Evolutionary conservation across 106 monocot genomes (phyloP).

Genomic region (Dactylorhiza incarnata): DNA sequence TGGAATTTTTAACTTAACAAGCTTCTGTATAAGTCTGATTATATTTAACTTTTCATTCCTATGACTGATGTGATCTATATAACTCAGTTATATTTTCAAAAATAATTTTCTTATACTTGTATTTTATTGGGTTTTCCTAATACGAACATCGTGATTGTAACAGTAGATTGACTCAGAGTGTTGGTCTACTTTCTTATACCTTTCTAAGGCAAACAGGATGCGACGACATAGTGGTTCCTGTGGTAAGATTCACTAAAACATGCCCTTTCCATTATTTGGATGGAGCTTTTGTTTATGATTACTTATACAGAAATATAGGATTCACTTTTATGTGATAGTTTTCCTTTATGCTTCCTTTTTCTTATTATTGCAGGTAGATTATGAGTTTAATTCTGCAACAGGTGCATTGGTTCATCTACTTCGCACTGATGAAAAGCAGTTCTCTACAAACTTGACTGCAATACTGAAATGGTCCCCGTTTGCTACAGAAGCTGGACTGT

Average conservation of each 20-base stretch:
- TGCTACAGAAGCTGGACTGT: constrained; percentile 36
- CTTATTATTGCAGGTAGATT: constrained; percentile 37
- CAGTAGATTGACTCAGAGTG: constrained; percentile 31
- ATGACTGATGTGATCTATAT: background rate
- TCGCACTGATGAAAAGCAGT: constrained; percentile 17
- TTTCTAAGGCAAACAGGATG: constrained; percentile 36
- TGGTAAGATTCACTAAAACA: constrained; percentile 27
- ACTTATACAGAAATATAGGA: constrained; percentile 1
- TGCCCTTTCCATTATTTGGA: background rate
- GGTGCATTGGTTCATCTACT: constrained; percentile 13
- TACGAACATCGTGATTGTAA: background rate
- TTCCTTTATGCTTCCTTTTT: background rate
- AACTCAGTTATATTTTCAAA: background rate
- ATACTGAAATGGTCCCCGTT: constrained; percentile 59
- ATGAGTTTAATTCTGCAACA: constrained; percentile 23
- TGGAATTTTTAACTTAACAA: no score
- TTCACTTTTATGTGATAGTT: constrained; percentile 5
- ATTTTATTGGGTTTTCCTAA: background rate
- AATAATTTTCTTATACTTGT: background rate
- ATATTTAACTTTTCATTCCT: no score
- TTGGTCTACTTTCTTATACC: constrained; percentile 68
- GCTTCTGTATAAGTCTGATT: no score
- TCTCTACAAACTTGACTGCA: constrained; percentile 29
- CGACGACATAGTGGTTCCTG: constrained; percentile 52
- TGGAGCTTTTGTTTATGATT: background rate